Evolutionary conservation across 192 early-diverging fungal species (phyloP).

Genomic region (Spinellus fusiger): DNA sequence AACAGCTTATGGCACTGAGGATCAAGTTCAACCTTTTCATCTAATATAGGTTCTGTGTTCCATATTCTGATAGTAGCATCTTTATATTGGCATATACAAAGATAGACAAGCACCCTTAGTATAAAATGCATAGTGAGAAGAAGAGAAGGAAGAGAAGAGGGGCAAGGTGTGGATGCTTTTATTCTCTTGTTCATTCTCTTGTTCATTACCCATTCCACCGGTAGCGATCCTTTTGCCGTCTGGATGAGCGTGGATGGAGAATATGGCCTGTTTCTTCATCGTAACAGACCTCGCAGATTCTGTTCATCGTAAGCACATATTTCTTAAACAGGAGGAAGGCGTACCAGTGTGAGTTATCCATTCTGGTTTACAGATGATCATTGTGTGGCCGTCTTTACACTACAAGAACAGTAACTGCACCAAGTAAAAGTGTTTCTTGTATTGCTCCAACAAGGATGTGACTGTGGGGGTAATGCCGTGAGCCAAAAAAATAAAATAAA

Average conservation of each 20-base stretch:
- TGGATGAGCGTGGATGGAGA: constrained; percentile 85
- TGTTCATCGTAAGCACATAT: constrained; percentile 5
- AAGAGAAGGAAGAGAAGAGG: neutral
- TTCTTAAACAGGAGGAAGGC: neutral
- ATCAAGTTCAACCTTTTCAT: constrained; percentile 43
- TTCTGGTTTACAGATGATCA: constrained; percentile 63
- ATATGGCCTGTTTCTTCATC: constrained; percentile 57
- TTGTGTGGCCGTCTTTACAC: constrained; percentile 17
- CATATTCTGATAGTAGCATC: constrained; percentile 90
- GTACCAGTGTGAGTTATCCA: constrained; percentile 72
- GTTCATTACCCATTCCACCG: constrained; percentile 62
- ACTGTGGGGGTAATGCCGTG: too few relatives aligned
- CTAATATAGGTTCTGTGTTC: constrained; percentile 61
- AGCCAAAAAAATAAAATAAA: too few relatives aligned
- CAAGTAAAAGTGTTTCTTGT: too few relatives aligned
- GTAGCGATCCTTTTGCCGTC: constrained; percentile 77
- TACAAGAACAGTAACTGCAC: too few relatives aligned
- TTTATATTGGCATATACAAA: constrained; percentile 20
- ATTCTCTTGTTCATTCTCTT: neutral
- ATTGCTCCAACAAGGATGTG: too few relatives aligned
- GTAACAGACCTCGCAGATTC: constrained; percentile 29
- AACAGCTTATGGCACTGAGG: constrained; percentile 54
- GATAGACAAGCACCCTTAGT: constrained; percentile 4
- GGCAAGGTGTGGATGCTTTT: neutral
- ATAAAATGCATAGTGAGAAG: neutral